A percentile compares a stretch with the other conserved stretches of the same genome.
Conservation (phyloP, 495 filamentous ascomycete genomes). For the Pyrenopolyporus hunteri region DNA sequence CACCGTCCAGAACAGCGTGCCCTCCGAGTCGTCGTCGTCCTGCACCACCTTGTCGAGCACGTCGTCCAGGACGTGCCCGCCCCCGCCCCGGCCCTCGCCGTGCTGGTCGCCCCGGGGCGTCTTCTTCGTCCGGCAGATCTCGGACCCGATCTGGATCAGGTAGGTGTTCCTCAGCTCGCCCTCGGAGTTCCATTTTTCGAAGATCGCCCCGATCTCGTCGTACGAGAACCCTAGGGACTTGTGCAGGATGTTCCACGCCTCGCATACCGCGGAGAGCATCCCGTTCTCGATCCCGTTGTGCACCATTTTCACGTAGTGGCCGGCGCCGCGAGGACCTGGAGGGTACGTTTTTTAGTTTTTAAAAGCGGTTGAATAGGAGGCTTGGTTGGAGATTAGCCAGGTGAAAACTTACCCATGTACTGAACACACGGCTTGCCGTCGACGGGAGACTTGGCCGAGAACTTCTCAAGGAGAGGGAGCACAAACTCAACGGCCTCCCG, state of each 20-base stretch:
- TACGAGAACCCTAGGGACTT: conserved; percentile 64
- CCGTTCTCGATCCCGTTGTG: conserved; percentile 81
- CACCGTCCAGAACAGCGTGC: conserved; percentile 70
- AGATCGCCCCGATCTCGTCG: conserved; percentile 66
- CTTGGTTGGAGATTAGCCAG: too few species aligned
- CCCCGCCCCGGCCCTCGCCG: conserved; percentile 44
- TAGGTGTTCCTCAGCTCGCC: conserved; percentile 67
- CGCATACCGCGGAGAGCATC: conserved; percentile 59
- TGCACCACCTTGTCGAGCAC: conserved; percentile 80
- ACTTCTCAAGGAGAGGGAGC: conserved; percentile 65
- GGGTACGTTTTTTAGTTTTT: neutral
- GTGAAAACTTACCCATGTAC: conserved; percentile 23
- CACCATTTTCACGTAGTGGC: conserved; percentile 80
- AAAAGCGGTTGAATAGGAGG: neutral
- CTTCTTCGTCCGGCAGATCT: conserved; percentile 60
- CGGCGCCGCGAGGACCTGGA: conserved; percentile 62
- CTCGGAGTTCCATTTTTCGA: conserved; percentile 63
- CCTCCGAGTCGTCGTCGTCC: conserved; percentile 70
- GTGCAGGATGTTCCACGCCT: conserved; percentile 70
- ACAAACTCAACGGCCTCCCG: conserved; percentile 61
- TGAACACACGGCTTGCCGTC: conserved; percentile 65
- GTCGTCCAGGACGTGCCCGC: conserved; percentile 63
- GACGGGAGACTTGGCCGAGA: conserved; percentile 25
- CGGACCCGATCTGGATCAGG: conserved; percentile 66
- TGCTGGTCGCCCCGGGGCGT: conserved; percentile 21